Conservation (phyloP, 352 stramenopile species). For the Bremia lactucae region DNA sequence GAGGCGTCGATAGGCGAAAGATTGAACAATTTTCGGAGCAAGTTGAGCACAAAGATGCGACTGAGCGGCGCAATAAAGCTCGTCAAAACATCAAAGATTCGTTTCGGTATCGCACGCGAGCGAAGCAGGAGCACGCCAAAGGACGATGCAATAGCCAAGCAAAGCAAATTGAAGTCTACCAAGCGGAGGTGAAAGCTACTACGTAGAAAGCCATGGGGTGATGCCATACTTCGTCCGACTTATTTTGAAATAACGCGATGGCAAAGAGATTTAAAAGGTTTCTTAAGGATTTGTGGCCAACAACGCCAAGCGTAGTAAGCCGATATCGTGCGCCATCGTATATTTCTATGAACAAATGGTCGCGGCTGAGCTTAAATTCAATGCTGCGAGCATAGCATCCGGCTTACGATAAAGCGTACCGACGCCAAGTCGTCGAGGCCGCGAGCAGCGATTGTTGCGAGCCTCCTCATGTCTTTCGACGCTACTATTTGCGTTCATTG, state of each 20-base stretch:
- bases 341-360: slow-evolving; percentile 70
- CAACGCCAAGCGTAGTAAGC: slow-evolving; percentile 63
- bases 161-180: slow-evolving; percentile 36
- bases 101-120: slow-evolving; percentile 29
- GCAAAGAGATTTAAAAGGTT: slow-evolving; percentile 84
- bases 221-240: slow-evolving; percentile 61
- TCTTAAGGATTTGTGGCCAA: slow-evolving; percentile 82
- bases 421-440: slow-evolving; percentile 72
- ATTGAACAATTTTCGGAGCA: slow-evolving; percentile 81
- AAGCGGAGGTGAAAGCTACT: slow-evolving; percentile 44
- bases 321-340: slow-evolving; percentile 40
- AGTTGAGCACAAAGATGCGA: slow-evolving; percentile 78
- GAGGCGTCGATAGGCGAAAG: slow-evolving; percentile 73
- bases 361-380: slow-evolving; percentile 64
- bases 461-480: slow-evolving; percentile 73
- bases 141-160: slow-evolving; percentile 42
- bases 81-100: slow-evolving; percentile 42
- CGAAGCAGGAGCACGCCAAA: slow-evolving; percentile 18
- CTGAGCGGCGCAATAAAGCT: slow-evolving; percentile 54
- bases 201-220: slow-evolving; percentile 59
- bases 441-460: slow-evolving; percentile 77
- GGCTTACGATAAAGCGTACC: slow-evolving; percentile 72
- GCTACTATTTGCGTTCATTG: slow-evolving; percentile 46
- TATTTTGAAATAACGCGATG: slow-evolving; percentile 78
- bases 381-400: slow-evolving; percentile 46